Evolutionary conservation across 305 asterid genomes (phyloP), one percentile per base, ranked within the genome.

Genomic region (Euphrasia arctica): DNA sequence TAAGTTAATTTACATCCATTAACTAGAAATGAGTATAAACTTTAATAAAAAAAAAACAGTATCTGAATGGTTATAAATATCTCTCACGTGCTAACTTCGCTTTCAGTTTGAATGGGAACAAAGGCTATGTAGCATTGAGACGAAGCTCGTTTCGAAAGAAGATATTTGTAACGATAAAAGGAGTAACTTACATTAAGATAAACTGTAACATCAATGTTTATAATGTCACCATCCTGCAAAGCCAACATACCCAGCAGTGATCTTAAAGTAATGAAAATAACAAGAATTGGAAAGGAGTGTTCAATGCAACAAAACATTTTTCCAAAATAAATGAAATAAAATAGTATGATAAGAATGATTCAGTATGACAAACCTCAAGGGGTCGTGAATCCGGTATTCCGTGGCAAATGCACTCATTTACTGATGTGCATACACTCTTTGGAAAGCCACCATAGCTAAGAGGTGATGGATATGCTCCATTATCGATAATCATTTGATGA

Each of bases 381-480:
- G 76, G 80, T 69, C 95, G 94, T 67, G 99, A 93, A 83, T 93
- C 99, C 22, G 99, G 99, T 68, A 93, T 93, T 74, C 99, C 99
- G 65, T 93, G 99, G 83, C 97, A 90, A 82, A 93, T 93, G 83
- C 99, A 93, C 82, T 93, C 97, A 68, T 93, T 93, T 67, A 93
- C 95, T 5, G 99, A 93, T 70, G 99, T 93, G 83, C 99, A 93
- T 41, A 93, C 96, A 66, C 96, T 93, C 86, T 93, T 90, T 4
- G 99, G 99, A 77, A 93, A 93, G 32, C 96, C 97, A 50, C 95
- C 97, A 74, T 93, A 93, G 73, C 96, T 89, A 79, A 90, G 99
- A 68, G 99, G 99, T 43, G 99, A 93, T 47, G 97, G 99, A 79
- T 93, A 93, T 61, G 97, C 95, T 75, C 96, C 95, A 78, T 85